Percentiles rank a stretch among this genome's conserved stretches.
These are phyloP conservation scores for Nigrograna mackinnonii DNA, from an alignment of 2,329 filamentous ascomycete genomes.

Conservation along the genomic window DNA sequence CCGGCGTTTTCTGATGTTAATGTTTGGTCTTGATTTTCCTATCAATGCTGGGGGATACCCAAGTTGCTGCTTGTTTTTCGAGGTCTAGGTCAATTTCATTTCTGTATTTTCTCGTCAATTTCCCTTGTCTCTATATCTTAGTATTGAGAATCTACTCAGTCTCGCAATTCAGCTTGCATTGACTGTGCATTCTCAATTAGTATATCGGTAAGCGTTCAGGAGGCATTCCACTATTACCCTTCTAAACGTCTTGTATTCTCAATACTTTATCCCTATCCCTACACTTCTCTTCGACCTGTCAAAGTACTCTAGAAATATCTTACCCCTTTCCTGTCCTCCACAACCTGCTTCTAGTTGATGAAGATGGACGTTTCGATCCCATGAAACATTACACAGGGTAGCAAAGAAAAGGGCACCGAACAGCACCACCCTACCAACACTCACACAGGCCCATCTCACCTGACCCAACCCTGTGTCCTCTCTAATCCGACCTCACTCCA, in stretches of 20 bases:
- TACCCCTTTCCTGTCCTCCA: neutral
- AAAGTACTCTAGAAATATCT: neutral
- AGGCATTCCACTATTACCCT: too few relatives aligned
- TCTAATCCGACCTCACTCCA: conserved; percentile 11
- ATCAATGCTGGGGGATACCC: conserved; percentile 10
- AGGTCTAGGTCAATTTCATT: neutral
- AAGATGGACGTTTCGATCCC: too few relatives aligned
- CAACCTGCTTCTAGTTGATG: too few relatives aligned
- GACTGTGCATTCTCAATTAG: too few relatives aligned
- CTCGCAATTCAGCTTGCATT: neutral
- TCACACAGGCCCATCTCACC: neutral
- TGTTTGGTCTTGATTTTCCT: conserved; percentile 8
- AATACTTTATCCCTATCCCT: neutral
- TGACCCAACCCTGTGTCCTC: neutral
- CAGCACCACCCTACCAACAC: neutral
- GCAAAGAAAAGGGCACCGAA: too few relatives aligned
- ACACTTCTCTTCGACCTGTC: too few relatives aligned
- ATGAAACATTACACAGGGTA: too few relatives aligned
- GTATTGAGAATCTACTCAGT: too few relatives aligned
- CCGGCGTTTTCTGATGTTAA: conserved; percentile 22
- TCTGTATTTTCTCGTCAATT: neutral
- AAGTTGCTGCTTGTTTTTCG: neutral
- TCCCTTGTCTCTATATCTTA: neutral
- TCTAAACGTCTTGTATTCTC: too few relatives aligned
- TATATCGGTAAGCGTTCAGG: too few relatives aligned